Percentiles rank a stretch among this genome's conserved stretches.
Evolutionary conservation across 306 rosid genomes (phyloP).

Genomic region (Cicer chorassanicum): DNA sequence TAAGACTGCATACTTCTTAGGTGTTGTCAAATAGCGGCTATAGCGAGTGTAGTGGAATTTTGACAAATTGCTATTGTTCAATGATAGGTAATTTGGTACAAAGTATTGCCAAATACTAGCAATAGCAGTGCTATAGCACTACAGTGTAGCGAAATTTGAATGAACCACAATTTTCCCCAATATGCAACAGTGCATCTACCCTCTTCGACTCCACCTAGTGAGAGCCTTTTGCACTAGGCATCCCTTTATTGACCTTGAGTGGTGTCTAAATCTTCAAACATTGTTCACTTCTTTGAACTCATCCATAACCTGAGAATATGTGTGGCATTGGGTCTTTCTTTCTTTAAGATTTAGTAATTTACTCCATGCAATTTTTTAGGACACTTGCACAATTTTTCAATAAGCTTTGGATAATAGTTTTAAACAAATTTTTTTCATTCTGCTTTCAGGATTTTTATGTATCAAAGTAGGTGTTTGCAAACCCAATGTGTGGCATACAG

Average conservation of each 20-base stretch:
- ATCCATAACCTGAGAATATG: neutral
- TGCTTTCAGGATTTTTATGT: constrained; percentile 44
- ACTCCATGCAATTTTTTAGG: neutral
- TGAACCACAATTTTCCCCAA: too few relatives aligned
- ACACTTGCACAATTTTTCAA: neutral
- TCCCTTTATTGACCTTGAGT: neutral
- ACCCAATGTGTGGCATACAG: constrained; percentile 33
- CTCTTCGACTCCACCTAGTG: neutral
- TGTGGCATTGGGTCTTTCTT: neutral
- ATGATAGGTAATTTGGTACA: too few relatives aligned
- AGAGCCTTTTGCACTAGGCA: neutral
- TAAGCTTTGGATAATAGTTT: constrained; percentile 22
- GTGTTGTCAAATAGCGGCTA: too few relatives aligned
- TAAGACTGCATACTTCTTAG: neutral
- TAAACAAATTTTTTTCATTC: constrained; percentile 26
- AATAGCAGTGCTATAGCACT: too few relatives aligned
- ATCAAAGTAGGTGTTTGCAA: constrained; percentile 17
- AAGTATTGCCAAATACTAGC: too few relatives aligned
- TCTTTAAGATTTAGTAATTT: neutral
- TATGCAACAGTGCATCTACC: neutral
- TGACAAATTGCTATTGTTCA: too few relatives aligned
- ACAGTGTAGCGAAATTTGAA: too few relatives aligned
- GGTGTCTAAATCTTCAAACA: constrained; percentile 11
- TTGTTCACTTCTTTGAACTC: constrained; percentile 11
- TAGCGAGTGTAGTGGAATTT: too few relatives aligned